Evolutionary conservation across 2,329 filamentous ascomycete genomes (phyloP).

Genomic region (Diaporthe amygdali): DNA sequence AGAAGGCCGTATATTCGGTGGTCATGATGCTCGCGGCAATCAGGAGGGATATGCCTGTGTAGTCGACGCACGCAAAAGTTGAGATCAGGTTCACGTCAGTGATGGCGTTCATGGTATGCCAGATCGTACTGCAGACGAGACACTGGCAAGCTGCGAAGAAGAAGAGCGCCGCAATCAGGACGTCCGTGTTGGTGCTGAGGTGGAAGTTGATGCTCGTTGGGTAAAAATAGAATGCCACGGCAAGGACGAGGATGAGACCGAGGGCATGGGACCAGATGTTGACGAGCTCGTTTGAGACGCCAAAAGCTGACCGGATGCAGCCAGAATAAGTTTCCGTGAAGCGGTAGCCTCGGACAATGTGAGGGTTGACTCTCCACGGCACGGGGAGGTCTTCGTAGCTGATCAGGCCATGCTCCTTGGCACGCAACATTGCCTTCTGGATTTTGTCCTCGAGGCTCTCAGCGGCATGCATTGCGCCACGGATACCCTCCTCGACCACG

Average conservation of each 20-base stretch:
- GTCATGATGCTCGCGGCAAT: constrained; percentile 98
- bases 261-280: constrained; percentile 98
- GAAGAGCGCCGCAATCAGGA: constrained; percentile 91
- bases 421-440: constrained; percentile 75
- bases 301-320: constrained; percentile 83
- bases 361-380: constrained; percentile 94
- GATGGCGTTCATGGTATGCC: constrained; percentile 99
- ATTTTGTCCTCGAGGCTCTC: constrained; percentile 85
- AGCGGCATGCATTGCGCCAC: constrained; percentile 81
- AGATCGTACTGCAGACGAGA: constrained; percentile 91
- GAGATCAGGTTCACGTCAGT: constrained; percentile 89
- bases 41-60: constrained; percentile 94
- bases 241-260: constrained; percentile 84
- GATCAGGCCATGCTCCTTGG: constrained; percentile 82
- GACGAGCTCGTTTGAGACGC: constrained; percentile 88
- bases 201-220: constrained; percentile 86
- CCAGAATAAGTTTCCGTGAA: constrained; percentile 92
- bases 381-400: constrained; percentile 87
- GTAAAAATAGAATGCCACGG: constrained; percentile 95
- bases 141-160: constrained; percentile 97
- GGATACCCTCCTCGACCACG: constrained; percentile 81
- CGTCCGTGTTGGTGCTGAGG: constrained; percentile 83
- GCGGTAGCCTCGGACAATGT: constrained; percentile 90
- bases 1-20: constrained; percentile 98
- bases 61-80: constrained; percentile 96